Evolutionary conservation across 1,284 basidiomycete genomes (phyloP), one percentile per base, ranked within the genome.

Genomic region (Melampsora larici-populina): DNA sequence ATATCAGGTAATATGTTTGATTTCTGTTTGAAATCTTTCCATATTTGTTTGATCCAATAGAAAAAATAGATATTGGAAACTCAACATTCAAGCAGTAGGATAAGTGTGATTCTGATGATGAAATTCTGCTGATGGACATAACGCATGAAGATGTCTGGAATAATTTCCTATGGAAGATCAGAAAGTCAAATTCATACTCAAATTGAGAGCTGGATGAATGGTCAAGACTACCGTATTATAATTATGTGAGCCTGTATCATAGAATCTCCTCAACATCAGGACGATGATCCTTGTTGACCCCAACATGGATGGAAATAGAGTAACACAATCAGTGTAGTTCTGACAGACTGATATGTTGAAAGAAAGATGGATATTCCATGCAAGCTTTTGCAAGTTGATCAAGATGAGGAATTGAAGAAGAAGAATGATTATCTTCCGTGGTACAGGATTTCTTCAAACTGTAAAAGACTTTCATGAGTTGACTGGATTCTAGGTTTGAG

Each of bases 221-320:
- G 13, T 15, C 4, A 17, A 46, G 13, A 46, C 43, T 46, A 15
- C 13, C 43, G 43, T 17, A 15, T 46, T 3, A 46, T 46, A 15
- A 46, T 17, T 46, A 46, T 46, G 43, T 46, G 43, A 46, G n/a
- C 68, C 48, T 33, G 48, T 70, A 48, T 70, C 67, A 43, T 70
- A 78, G 64, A 78, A 78, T 43, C 55, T 78, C 13, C 75, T 51
- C 13, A 78, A 33, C 70, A 78, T 78, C 75, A 24, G 75, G 75
- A 63, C 55, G 43, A 65, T 78, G 69, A 9, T 55, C 43, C 55
- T 78, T 67, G 40, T 66, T 70, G 26, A 78, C 70, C 21, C 75
- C 70, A 40, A 51, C 49, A 48, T 40, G n/a, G n/a, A 46, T 18
- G 21, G 6, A 66, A 36, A 31, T 15, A 33, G 17, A 66, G 31